Conservation (phyloP, 352 stramenopile genomes). For the Globisporangium recalcitrans region DNA sequence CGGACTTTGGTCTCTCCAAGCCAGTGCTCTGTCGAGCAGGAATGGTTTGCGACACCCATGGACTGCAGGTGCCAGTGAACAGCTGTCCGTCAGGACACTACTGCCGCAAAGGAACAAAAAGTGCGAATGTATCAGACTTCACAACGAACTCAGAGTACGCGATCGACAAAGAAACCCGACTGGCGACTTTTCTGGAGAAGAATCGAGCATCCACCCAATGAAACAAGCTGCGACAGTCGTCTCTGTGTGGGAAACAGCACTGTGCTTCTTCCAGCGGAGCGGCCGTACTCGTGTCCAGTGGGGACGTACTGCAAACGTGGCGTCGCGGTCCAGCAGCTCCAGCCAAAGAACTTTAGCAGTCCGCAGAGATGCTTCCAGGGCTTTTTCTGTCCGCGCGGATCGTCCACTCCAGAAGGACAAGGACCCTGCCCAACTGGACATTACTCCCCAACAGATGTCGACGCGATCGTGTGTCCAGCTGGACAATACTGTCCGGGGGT, state of each 20-base stretch:
- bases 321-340: conserved; percentile 51
- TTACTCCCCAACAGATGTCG: conserved; percentile 90
- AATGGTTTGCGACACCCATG: conserved; percentile 90
- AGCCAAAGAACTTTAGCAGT: conserved; percentile 88
- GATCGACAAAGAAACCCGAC: conserved; percentile 59
- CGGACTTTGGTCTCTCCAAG: conserved; percentile 85
- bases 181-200: conserved; percentile 59
- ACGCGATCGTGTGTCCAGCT: conserved; percentile 89
- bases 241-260: conserved; percentile 48
- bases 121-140: conserved; percentile 58
- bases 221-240: conserved; percentile 37
- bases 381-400: conserved; percentile 95
- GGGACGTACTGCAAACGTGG: conserved; percentile 91
- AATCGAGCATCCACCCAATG: conserved; percentile 56
- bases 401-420: conserved; percentile 86
- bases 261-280: conserved; percentile 71
- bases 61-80: conserved; percentile 69
- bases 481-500: conserved; percentile 94
- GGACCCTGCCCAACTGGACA: conserved; percentile 94
- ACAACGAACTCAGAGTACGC: conserved; percentile 46
- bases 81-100: conserved; percentile 91
- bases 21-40: conserved; percentile 90
- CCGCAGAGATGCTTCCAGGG: conserved; percentile 94
- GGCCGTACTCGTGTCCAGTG: conserved; percentile 92
- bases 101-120: conserved; percentile 92